Evolutionary conservation across 768 basidiomycete species (phyloP), one percentile per base, ranked within the genome.

Genomic region (Imleria badia): DNA sequence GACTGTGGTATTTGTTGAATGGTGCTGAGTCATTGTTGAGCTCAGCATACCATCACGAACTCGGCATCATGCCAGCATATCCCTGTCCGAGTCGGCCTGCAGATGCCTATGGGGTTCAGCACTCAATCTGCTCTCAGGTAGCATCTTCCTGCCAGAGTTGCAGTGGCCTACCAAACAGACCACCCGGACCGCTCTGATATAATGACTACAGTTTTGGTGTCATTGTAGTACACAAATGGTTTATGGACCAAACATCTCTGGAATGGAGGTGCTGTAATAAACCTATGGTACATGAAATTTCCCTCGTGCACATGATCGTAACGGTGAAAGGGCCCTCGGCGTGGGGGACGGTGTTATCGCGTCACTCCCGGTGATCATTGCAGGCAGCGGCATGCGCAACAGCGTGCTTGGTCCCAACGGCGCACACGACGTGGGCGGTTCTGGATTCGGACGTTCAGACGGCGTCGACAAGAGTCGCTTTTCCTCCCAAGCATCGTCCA

Each of bases 391-490:
- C 51, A 71, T 68, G 52, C 71, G 73, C 8, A 62, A 67, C 26
- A 64, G 64, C 22, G 78, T 75, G 46, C 72, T 74, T 0, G 81
- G 81, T 5, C 60, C 63, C 45, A 65, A 45, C 33, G 70, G 69
- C 12, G 83, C 84, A 19, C 77, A 70, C 38, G 68, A 76, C 11
- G 75, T 70, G 9, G 82, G 84, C 3, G 82, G 82, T 54, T 84
- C 80, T 5, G 84, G 84, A 51, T 85, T 85, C 51, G 76, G 75
- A 3, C 81, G 83, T 1, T 72, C 75, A 23, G 74, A 69, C 0
- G 84, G 84, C 1, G 84, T 86, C 48, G 51, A 61, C 6, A 51
- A 65, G 51, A 52, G 52, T 59, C 70, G 69, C 36, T 70, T 66
- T 9, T 76, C 77, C 20, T 43, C 55, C n/a, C 9, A 19, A 6